Evolutionary conservation across 805 yeast species (phyloP).

Genomic region (Metschnikowia vanudenii): DNA sequence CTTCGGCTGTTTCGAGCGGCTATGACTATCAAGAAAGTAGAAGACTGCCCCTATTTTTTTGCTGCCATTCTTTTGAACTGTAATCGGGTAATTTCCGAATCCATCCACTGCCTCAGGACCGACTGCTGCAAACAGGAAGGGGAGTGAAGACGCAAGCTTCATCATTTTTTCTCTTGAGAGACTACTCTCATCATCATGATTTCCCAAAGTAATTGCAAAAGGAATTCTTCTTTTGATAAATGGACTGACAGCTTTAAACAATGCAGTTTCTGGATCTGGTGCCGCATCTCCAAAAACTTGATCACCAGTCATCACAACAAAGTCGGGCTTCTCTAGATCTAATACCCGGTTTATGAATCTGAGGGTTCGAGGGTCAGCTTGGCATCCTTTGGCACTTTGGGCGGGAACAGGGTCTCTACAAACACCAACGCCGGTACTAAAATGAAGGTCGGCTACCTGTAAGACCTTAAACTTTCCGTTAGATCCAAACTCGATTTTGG

Average conservation of each 20-base stretch:
- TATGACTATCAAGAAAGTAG: conserved; percentile 84
- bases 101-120: conserved; percentile 77
- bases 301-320: conserved; percentile 88
- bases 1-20: conserved; percentile 65
- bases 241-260: conserved; percentile 74
- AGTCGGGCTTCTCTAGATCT: conserved; percentile 76
- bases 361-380: conserved; percentile 75
- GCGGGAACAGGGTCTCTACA: conserved; percentile 76
- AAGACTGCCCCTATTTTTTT: conserved; percentile 50
- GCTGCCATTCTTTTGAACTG: conserved; percentile 42
- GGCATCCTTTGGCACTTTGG: conserved; percentile 48
- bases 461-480: conserved; percentile 67
- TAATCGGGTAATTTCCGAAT: conserved; percentile 69
- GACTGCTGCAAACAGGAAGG: conserved; percentile 58
- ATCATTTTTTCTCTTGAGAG: conserved; percentile 60
- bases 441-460: conserved; percentile 90
- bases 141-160: conserved; percentile 54
- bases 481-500: conserved; percentile 35
- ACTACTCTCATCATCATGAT: conserved; percentile 90
- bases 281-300: conserved; percentile 79
- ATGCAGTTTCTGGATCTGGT: conserved; percentile 78
- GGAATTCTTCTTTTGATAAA: conserved; percentile 69
- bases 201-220: conserved; percentile 83
- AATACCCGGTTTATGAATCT: conserved; percentile 60
- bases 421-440: conserved; percentile 76